These are phyloP conservation scores for Coelastrella sp. DNA, from an alignment of 139 green algal genomes.

Conservation along the genomic window DNA sequence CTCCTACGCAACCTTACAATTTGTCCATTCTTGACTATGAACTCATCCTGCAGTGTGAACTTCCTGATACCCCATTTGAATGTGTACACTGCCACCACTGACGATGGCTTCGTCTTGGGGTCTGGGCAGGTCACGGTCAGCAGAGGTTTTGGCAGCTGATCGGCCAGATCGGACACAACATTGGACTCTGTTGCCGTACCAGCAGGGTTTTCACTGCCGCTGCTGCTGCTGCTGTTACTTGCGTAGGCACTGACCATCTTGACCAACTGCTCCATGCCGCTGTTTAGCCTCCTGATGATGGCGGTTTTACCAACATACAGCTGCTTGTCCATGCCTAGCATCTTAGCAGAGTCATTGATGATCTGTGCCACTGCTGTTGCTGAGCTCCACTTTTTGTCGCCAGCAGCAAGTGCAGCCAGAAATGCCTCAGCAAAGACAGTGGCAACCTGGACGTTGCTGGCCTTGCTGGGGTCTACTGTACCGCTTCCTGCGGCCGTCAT, in stretches of 20 bases:
- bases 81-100: slow-evolving; percentile 26
- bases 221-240: neutral
- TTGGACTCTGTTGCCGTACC: neutral
- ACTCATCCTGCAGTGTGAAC: slow-evolving; percentile 43
- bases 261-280: slow-evolving; percentile 42
- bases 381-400: slow-evolving; percentile 38
- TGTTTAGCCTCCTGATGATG: slow-evolving; percentile 29
- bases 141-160: slow-evolving; percentile 1
- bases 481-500: neutral
- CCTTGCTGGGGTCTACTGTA: neutral
- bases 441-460: neutral
- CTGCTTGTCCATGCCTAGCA: slow-evolving; percentile 36
- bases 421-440: slow-evolving; percentile 37
- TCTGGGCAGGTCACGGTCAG: slow-evolving; percentile 39
- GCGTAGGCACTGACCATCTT: slow-evolving; percentile 35
- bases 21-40: slow-evolving; percentile 39
- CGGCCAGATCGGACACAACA: neutral
- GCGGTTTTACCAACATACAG: slow-evolving; percentile 39
- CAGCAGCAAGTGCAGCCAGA: slow-evolving; percentile 16
- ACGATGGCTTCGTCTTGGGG: neutral
- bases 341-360: slow-evolving; percentile 2
- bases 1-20: slow-evolving; percentile 37
- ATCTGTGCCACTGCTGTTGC: neutral
- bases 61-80: slow-evolving; percentile 42
- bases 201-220: neutral